Base-by-base conservation (phyloP, 495 filamentous ascomycete genomes). In the Melanomma pulvis-pyrius region DNA sequence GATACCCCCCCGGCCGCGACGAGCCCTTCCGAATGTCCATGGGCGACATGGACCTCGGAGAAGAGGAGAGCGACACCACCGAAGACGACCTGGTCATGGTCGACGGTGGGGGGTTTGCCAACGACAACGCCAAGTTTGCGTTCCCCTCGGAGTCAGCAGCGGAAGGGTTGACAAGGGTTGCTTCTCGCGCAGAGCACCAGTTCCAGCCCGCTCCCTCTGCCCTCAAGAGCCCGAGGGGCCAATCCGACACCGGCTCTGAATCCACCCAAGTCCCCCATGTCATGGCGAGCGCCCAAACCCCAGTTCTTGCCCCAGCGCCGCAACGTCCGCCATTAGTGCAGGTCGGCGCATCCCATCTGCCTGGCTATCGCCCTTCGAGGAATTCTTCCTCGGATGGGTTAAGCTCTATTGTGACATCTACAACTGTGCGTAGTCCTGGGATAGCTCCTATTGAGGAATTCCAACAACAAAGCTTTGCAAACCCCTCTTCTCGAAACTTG, bases 321-420 rank as follows among this genome's bases (percentile, higher is more conserved):
- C 68, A 70, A 52, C 64, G 74, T 19, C 76, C 75, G 13, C 63
- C 72, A 28, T 56, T 78, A 54, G 36, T 73, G 0, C 73, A 75
- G 22, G 83, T 89, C 50, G 83, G 80, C 56, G 78, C 79, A 30
- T 81, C 85, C 15, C 78, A 82, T 66, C 71, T 82, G 6, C 77
- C 82, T 7, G 79, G 76, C 1, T 80, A 75, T 54, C 76, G 74
- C 22, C 77, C 80, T 13, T 89, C 88, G 0, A 77, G 87, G 49
- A 84, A 84, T n/a, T 88, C 88, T 6, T 90, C 88, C 2, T 80
- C 83, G 2, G 75, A 75, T 48, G 74, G 73, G 32, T 66, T 73
- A 28, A 71, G 72, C 58, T 65, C 58, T 1, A 15, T 70, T 63
- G 46, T 65, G 54, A 63, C 72, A 24, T 28, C 70, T 55, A 51